phyloP scores from a whole-genome alignment of 805 yeast species.

The Ogataea zsoltii region DNA sequence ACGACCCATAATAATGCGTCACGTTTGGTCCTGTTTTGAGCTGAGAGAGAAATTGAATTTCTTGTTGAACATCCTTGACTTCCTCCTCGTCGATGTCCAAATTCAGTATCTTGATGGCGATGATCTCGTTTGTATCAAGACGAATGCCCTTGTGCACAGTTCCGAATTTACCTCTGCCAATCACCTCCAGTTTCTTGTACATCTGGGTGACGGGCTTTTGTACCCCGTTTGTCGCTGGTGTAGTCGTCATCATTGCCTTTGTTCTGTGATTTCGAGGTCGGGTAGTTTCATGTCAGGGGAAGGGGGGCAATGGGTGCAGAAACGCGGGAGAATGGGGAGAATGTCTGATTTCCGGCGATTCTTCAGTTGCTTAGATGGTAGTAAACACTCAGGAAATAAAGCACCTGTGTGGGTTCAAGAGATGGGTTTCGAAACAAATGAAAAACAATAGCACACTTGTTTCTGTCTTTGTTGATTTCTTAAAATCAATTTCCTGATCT shows the following conservation, averaged over 20 bases:
- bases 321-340: too few relatives aligned
- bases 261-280: neutral
- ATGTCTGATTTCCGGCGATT: too few relatives aligned
- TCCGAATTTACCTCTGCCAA: constrained; percentile 97
- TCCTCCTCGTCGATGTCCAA: constrained; percentile 93
- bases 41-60: constrained; percentile 81
- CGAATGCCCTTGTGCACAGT: constrained; percentile 88
- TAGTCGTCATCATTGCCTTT: neutral
- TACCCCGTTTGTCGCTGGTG: neutral
- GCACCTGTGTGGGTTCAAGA: too few relatives aligned
- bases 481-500: neutral
- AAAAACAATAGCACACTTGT: too few relatives aligned
- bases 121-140: constrained; percentile 68
- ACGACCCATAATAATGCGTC: constrained; percentile 88
- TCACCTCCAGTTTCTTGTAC: constrained; percentile 82
- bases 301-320: neutral
- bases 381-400: too few relatives aligned
- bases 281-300: neutral
- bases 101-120: constrained; percentile 91
- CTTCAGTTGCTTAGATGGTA: too few relatives aligned
- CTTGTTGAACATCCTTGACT: constrained; percentile 91
- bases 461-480: neutral
- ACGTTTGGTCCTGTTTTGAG: constrained; percentile 86
- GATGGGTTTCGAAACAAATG: too few relatives aligned
- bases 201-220: constrained; percentile 31